phyloP scores from a whole-genome alignment of 2,329 filamentous ascomycete species.

The Amesomyces nigricolor region DNA sequence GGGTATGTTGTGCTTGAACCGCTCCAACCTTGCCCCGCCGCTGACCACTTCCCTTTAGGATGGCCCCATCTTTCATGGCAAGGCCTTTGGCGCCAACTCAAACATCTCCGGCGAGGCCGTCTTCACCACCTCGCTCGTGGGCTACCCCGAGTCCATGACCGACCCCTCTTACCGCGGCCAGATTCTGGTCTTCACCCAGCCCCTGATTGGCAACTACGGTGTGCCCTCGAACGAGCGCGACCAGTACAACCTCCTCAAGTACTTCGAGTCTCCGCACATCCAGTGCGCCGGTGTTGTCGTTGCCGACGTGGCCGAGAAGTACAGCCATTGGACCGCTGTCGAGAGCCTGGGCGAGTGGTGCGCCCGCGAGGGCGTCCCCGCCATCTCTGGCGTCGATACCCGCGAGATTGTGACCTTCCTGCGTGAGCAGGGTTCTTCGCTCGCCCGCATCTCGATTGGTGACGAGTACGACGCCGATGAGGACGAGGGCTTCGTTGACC shows the following conservation, averaged over 20 bases:
- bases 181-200: conserved; percentile 97
- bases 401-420: conserved; percentile 93
- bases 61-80: conserved; percentile 92
- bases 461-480: conserved; percentile 98
- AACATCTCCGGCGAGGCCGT: conserved; percentile 98
- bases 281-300: conserved; percentile 96
- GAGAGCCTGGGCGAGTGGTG: conserved; percentile 93
- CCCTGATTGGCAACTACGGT: conserved; percentile 96
- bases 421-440: conserved; percentile 92
- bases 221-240: conserved; percentile 84
- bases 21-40: conserved; percentile 3
- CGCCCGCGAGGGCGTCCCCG: conserved; percentile 88
- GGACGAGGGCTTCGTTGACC: conserved; percentile 92
- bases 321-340: conserved; percentile 98
- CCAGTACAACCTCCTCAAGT: conserved; percentile 84
- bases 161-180: conserved; percentile 87
- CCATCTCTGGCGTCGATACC: conserved; percentile 94
- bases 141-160: conserved; percentile 93
- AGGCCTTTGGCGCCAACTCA: conserved; percentile 90
- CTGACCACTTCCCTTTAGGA: conserved; percentile 50
- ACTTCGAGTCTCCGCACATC: conserved; percentile 97
- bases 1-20: conserved; percentile 44
- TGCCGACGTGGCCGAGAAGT: conserved; percentile 84
- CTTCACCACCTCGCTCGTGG: conserved; percentile 96
- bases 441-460: conserved; percentile 89